A percentile compares a stretch with the other conserved stretches of the same genome.
Conservation (phyloP, 352 stramenopile genomes). For the Phytophthora uliginosa region DNA sequence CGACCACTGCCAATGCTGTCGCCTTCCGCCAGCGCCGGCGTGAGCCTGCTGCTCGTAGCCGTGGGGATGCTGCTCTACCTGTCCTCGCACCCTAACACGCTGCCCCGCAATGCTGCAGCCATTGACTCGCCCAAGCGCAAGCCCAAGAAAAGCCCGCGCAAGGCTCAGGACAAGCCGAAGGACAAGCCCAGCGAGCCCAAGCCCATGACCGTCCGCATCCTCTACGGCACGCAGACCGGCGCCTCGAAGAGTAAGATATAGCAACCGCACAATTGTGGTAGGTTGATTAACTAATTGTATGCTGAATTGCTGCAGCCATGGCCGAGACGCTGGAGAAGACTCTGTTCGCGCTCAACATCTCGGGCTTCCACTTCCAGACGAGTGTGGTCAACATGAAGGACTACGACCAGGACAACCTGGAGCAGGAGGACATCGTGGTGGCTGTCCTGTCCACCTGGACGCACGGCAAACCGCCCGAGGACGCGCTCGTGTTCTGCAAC, state of each 20-base stretch:
- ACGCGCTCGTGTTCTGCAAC: constrained; percentile 81
- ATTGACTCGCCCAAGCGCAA: constrained; percentile 25
- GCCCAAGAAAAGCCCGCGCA: constrained; percentile 26
- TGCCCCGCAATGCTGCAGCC: constrained; percentile 7
- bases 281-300: background rate
- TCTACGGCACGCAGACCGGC: constrained; percentile 90
- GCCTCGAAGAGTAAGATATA: constrained; percentile 68
- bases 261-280: background rate
- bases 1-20: constrained; percentile 40
- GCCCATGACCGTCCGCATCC: constrained; percentile 74
- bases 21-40: constrained; percentile 38
- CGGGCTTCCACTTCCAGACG: constrained; percentile 85
- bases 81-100: constrained; percentile 31
- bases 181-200: constrained; percentile 36
- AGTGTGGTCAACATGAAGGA: constrained; percentile 91
- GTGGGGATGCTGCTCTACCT: constrained; percentile 60
- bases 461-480: constrained; percentile 77
- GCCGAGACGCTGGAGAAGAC: constrained; percentile 80
- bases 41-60: constrained; percentile 64
- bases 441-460: constrained; percentile 91
- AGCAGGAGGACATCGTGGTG: constrained; percentile 88
- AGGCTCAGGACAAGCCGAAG: constrained; percentile 19
- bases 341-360: constrained; percentile 84
- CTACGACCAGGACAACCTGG: constrained; percentile 92
- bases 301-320: constrained; percentile 49